These are phyloP conservation scores for Gaertneriomyces sp. DNA, from an alignment of 192 early-diverging fungal genomes.

Conservation along the genomic window DNA sequence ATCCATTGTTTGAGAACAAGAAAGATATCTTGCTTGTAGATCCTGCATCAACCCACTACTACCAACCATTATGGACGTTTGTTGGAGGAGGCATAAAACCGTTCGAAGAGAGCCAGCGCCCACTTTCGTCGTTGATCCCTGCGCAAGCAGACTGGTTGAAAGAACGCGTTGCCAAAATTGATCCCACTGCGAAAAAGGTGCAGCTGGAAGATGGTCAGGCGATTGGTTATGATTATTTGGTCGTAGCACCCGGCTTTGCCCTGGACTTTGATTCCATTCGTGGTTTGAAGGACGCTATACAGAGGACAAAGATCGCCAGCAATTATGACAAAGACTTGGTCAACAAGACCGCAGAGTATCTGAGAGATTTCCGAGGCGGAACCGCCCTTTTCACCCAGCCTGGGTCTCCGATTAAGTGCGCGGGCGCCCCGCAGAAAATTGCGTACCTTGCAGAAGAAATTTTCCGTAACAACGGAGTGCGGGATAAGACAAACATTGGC, in stretches of 20 bases:
- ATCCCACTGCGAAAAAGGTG: slow-evolving; percentile 69
- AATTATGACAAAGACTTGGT: slow-evolving; percentile 78
- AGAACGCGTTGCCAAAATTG: slow-evolving; percentile 63
- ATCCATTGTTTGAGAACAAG: slow-evolving; percentile 15
- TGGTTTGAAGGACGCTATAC: slow-evolving; percentile 68
- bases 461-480: slow-evolving; percentile 67
- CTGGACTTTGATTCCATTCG: slow-evolving; percentile 72
- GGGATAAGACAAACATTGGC: slow-evolving; percentile 62
- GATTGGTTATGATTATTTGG: slow-evolving; percentile 65
- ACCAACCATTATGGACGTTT: slow-evolving; percentile 89
- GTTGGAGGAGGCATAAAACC: slow-evolving; percentile 82
- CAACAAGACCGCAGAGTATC: slow-evolving; percentile 67
- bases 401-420: slow-evolving; percentile 81
- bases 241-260: slow-evolving; percentile 76
- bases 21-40: slow-evolving; percentile 24
- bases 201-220: slow-evolving; percentile 58
- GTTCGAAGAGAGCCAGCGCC: slow-evolving; percentile 62
- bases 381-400: slow-evolving; percentile 88
- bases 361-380: slow-evolving; percentile 67
- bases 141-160: slow-evolving; percentile 70
- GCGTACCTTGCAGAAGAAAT: slow-evolving; percentile 81
- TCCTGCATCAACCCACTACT: slow-evolving; percentile 33
- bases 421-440: slow-evolving; percentile 86
- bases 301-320: slow-evolving; percentile 74
- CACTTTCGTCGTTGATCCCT: slow-evolving; percentile 69